Evolutionary conservation across 129 eudicot genomes (phyloP).

Genomic region (Tagetes patula): DNA sequence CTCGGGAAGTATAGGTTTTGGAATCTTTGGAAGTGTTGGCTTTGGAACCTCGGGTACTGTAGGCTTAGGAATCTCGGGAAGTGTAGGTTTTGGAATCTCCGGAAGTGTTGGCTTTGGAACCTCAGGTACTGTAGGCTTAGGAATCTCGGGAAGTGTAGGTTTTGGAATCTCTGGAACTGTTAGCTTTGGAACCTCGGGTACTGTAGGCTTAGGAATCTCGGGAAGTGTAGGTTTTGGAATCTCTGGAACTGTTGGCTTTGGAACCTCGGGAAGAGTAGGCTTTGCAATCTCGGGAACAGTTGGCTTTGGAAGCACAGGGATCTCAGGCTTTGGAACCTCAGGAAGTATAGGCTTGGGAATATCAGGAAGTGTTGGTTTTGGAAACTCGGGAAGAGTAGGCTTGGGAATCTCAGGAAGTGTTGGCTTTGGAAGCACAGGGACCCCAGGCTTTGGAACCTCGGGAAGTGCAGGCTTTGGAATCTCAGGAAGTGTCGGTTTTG

Average conservation of each 20-base stretch:
- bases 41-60: neutral
- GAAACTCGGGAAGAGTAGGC: neutral
- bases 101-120: neutral
- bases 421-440: conserved; percentile 14
- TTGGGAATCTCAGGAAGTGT: conserved; percentile 11
- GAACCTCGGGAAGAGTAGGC: conserved; percentile 2
- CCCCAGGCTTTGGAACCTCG: neutral
- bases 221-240: conserved; percentile 11
- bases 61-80: conserved; percentile 15
- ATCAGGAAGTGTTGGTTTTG: neutral
- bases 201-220: neutral
- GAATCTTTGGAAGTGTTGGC: neutral
- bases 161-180: neutral
- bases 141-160: conserved; percentile 3
- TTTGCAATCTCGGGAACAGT: conserved; percentile 24
- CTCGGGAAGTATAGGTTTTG: conserved; percentile 6
- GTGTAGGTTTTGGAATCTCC: neutral
- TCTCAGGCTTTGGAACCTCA: neutral
- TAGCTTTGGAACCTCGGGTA: conserved; percentile 11
- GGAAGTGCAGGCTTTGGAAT: conserved; percentile 12
- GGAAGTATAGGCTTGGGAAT: conserved; percentile 1
- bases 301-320: conserved; percentile 1
- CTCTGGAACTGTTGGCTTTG: conserved; percentile 16
- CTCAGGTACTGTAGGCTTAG: neutral
- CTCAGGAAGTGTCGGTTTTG: neutral